Conservation (phyloP, 441 rosid genomes). For the Adansonia gregorii region DNA sequence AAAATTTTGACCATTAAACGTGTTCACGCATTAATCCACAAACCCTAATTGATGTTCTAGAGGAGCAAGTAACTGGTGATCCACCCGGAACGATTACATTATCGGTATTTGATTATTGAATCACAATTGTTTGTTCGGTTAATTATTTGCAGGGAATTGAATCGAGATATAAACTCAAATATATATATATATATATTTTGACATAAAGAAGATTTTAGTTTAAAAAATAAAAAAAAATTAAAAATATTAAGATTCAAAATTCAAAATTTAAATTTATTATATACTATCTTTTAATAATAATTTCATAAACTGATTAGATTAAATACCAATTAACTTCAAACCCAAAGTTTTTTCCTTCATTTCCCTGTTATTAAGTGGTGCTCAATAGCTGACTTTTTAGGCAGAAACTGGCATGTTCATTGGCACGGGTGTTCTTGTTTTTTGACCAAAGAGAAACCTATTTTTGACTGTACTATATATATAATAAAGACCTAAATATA, state of each 20-base stretch:
- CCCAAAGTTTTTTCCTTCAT: neutral
- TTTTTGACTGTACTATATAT: too few species aligned
- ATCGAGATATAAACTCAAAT: neutral
- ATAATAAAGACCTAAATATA: too few species aligned
- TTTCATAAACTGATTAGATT: too few species aligned
- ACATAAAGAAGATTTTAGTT: too few species aligned
- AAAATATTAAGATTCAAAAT: too few species aligned
- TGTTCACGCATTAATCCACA: neutral
- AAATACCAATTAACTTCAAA: neutral
- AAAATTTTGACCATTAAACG: neutral
- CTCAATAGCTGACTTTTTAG: neutral
- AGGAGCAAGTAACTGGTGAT: conserved; percentile 11
- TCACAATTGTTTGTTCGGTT: neutral
- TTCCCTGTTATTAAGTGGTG: neutral
- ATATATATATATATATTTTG: too few species aligned
- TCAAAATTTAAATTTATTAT: too few species aligned
- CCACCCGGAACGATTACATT: conserved; percentile 3
- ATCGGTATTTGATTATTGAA: neutral
- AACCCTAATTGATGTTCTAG: neutral
- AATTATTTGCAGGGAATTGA: neutral
- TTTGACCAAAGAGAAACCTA: neutral
- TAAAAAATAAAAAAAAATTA: too few species aligned
- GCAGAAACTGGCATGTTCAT: neutral
- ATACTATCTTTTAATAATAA: too few species aligned
- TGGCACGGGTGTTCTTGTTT: neutral